A percentile compares a stretch with the other conserved stretches of the same genome.
Conservation (phyloP, 2,329 filamentous ascomycete genomes). For the Xylaria sp. region DNA sequence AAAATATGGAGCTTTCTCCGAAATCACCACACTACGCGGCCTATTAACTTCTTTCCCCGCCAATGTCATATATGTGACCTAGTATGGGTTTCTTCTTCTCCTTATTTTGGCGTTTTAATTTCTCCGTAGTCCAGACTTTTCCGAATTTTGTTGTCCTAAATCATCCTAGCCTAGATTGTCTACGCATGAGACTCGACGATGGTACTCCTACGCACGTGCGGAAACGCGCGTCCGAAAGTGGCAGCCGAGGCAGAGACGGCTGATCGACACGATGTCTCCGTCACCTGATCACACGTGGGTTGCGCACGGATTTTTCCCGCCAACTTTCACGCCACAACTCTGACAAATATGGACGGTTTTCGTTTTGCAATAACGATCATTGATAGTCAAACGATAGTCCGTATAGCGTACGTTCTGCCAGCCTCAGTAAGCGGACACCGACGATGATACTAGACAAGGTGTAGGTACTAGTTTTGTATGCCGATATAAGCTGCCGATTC, state of each 20-base stretch:
- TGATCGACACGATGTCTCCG: background rate
- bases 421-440: background rate
- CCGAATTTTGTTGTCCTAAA: background rate
- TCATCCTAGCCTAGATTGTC: background rate
- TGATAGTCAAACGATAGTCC: background rate
- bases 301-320: background rate
- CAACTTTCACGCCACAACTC: background rate
- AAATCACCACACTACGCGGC: no score
- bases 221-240: slow-evolving; percentile 2
- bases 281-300: background rate
- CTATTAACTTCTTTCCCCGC: background rate
- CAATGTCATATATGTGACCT: background rate
- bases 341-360: background rate
- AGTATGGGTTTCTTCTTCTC: background rate
- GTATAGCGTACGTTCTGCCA: background rate
- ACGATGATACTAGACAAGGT: background rate
- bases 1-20: background rate
- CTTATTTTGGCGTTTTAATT: background rate
- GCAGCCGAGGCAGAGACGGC: background rate
- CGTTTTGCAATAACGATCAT: background rate
- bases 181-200: background rate
- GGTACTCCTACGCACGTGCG: background rate
- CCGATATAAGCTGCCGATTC: background rate
- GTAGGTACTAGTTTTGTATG: no score
- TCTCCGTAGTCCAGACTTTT: background rate